A percentile compares a stretch with the other conserved stretches of the same genome.
Conservation (phyloP, 1,284 basidiomycete species). For the Mycena citricolor region DNA sequence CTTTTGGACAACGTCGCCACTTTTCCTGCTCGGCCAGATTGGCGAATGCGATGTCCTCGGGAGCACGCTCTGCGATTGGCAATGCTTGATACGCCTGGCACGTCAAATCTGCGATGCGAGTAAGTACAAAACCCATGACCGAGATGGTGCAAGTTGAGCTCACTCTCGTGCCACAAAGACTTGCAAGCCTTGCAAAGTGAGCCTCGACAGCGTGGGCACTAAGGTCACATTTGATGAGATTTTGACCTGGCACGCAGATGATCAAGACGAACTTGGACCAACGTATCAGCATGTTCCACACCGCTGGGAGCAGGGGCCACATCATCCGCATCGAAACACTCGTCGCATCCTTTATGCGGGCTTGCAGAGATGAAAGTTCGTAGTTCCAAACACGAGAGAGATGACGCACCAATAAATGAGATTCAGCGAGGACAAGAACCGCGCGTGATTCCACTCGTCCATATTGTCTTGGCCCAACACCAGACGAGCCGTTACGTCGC, state of each 20-base stretch:
- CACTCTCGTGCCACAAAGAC: constrained; percentile 17
- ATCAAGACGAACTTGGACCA: constrained; percentile 4
- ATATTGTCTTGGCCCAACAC: constrained; percentile 24
- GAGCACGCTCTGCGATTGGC: constrained; percentile 14
- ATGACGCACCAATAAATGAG: constrained; percentile 23
- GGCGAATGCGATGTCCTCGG: constrained; percentile 22
- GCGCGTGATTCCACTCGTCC: constrained; percentile 23
- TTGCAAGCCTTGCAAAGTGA: constrained; percentile 14
- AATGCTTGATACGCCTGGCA: constrained; percentile 19
- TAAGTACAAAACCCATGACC: neutral
- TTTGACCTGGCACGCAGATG: neutral
- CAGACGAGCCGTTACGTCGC: constrained; percentile 20
- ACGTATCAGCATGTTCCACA: neutral
- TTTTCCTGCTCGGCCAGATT: constrained; percentile 22
- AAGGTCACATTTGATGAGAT: neutral
- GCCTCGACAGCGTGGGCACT: constrained; percentile 18
- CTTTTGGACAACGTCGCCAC: constrained; percentile 24
- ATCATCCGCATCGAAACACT: constrained; percentile 17
- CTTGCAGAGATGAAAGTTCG: constrained; percentile 2
- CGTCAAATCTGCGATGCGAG: constrained; percentile 13
- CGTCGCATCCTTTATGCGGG: constrained; percentile 17
- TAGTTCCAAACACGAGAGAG: neutral
- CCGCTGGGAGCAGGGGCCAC: neutral
- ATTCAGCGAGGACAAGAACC: constrained; percentile 22
- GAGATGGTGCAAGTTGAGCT: too few species aligned